These are phyloP conservation scores for Pseudogymnoascus sp. DNA, from an alignment of 2,329 filamentous ascomycete genomes.

Conservation along the genomic window DNA sequence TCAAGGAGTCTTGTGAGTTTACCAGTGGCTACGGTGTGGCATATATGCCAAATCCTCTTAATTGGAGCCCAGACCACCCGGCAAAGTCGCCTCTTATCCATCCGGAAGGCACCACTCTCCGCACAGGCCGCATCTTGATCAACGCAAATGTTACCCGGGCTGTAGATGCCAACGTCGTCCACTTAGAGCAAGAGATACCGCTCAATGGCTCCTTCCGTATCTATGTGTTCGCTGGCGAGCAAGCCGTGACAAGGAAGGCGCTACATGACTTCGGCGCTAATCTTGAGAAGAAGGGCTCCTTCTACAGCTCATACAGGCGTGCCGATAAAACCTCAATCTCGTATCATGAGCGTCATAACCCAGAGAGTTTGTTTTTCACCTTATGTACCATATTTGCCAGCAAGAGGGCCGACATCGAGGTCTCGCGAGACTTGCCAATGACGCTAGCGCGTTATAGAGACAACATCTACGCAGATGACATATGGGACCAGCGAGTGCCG, in stretches of 20 bases:
- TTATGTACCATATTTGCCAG: slow-evolving; percentile 69
- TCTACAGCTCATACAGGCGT: slow-evolving; percentile 61
- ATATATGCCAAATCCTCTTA: slow-evolving; percentile 74
- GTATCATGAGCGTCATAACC: slow-evolving; percentile 76
- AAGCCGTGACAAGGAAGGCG: slow-evolving; percentile 51
- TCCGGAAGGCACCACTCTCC: slow-evolving; percentile 56
- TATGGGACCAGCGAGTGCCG: slow-evolving; percentile 63
- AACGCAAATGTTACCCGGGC: slow-evolving; percentile 80
- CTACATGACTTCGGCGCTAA: slow-evolving; percentile 62
- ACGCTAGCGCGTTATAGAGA: slow-evolving; percentile 69
- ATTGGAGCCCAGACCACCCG: slow-evolving; percentile 70
- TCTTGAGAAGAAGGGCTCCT: slow-evolving; percentile 60
- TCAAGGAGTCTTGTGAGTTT: slow-evolving; percentile 88
- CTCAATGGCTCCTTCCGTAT: slow-evolving; percentile 83
- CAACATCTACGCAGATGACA: slow-evolving; percentile 81
- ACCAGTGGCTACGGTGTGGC: slow-evolving; percentile 87
- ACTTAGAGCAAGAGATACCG: slow-evolving; percentile 83
- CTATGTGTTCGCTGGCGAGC: slow-evolving; percentile 75
- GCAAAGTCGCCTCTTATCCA: slow-evolving; percentile 65
- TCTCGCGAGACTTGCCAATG: slow-evolving; percentile 61
- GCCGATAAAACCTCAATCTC: slow-evolving; percentile 55
- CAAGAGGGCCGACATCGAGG: slow-evolving; percentile 62
- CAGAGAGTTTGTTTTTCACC: slow-evolving; percentile 76
- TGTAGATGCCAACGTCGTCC: slow-evolving; percentile 80
- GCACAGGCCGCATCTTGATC: slow-evolving; percentile 67